Percentiles rank a stretch among this genome's conserved stretches.
Conservation (phyloP, 208 protist species). For the Borovskyia barvae region DNA sequence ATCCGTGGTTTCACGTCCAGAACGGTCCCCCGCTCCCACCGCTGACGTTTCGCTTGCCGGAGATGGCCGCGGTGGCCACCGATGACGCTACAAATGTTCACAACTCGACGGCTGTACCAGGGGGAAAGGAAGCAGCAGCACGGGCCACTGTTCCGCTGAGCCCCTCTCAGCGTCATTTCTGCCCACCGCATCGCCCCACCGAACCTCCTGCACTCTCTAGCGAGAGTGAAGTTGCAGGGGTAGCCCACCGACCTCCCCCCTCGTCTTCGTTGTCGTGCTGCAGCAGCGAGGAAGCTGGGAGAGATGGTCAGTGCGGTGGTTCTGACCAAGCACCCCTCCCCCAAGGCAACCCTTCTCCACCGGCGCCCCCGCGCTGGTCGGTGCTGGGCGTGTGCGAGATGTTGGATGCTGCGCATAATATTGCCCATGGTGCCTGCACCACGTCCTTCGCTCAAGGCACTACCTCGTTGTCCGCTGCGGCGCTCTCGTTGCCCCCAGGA, state of each 20-base stretch:
- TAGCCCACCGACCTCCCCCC: too few species aligned
- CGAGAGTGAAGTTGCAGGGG: too few species aligned
- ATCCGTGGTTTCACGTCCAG: constrained; percentile 49
- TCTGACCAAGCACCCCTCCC: not conserved
- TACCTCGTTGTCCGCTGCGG: not conserved
- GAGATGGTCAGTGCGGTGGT: not conserved
- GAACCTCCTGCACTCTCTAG: too few species aligned
- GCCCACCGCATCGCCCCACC: too few species aligned
- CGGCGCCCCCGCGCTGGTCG: constrained; percentile 6
- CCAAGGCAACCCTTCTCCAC: not conserved
- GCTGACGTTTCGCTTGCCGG: constrained; percentile 18
- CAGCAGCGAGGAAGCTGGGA: not conserved
- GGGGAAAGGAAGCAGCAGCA: not conserved
- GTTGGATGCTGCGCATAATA: constrained; percentile 6
- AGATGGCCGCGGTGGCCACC: not conserved
- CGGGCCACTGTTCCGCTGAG: too few species aligned
- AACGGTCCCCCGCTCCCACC: constrained; percentile 14
- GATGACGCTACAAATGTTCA: not conserved
- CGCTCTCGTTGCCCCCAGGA: constrained; percentile 13
- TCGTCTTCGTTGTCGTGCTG: not conserved
- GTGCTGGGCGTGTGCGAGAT: constrained; percentile 15
- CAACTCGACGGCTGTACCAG: not conserved
- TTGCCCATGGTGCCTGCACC: constrained; percentile 7
- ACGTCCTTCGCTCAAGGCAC: too few species aligned
- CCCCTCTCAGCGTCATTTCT: too few species aligned